phyloP scores from a whole-genome alignment of 225 moss, liverwort and hornwort species.

The Straminergon stramineum region DNA sequence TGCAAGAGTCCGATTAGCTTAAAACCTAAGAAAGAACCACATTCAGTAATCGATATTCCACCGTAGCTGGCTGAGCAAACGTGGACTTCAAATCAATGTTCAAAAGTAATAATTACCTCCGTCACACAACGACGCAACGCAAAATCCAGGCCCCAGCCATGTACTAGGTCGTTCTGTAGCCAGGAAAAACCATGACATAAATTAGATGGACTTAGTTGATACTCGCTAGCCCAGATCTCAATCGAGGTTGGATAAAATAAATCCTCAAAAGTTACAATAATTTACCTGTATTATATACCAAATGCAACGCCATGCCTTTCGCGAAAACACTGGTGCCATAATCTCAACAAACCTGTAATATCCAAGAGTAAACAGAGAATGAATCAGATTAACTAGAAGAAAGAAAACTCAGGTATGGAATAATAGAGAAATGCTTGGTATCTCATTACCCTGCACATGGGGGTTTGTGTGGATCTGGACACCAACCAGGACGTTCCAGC shows the following conservation, averaged over 20 bases:
- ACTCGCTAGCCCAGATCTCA: background rate
- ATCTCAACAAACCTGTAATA: constrained; percentile 88
- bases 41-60: background rate
- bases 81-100: background rate
- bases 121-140: constrained; percentile 75
- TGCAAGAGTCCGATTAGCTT: background rate
- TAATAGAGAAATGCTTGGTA: background rate
- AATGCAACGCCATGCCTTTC: constrained; percentile 92
- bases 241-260: background rate
- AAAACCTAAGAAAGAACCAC: background rate
- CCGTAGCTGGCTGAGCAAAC: background rate
- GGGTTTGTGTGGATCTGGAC: constrained; percentile 78
- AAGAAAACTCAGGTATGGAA: background rate
- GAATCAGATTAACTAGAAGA: background rate
- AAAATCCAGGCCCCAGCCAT: constrained; percentile 98
- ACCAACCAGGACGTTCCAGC: constrained; percentile 90
- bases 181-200: background rate
- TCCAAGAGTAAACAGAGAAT: background rate
- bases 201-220: background rate
- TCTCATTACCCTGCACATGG: constrained; percentile 84
- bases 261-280: background rate
- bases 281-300: constrained; percentile 94
- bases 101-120: constrained; percentile 36
- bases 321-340: constrained; percentile 98
- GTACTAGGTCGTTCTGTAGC: constrained; percentile 90